Percentiles rank a stretch among this genome's conserved stretches.
These are phyloP conservation scores for Fusarium sp. DNA, from an alignment of 2,329 filamentous ascomycete species.

Conservation along the genomic window DNA sequence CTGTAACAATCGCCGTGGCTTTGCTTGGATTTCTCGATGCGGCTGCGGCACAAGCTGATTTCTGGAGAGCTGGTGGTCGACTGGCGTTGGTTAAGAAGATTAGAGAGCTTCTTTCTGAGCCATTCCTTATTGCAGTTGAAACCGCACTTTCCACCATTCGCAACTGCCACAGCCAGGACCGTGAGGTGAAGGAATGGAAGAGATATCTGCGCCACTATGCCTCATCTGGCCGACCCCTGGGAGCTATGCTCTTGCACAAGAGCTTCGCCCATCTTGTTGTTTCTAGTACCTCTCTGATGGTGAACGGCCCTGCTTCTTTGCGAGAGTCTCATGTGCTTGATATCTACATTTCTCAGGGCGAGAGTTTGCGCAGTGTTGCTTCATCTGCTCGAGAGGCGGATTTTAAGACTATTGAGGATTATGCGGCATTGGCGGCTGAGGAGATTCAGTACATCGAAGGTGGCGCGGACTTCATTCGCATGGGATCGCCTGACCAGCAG, in stretches of 20 bases:
- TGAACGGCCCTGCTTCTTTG: slow-evolving; percentile 70
- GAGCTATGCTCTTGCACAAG: slow-evolving; percentile 90
- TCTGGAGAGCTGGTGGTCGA: slow-evolving; percentile 83
- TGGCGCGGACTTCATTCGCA: slow-evolving; percentile 83
- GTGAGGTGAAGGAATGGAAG: slow-evolving; percentile 84
- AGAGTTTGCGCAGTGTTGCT: slow-evolving; percentile 53
- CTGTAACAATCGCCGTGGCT: slow-evolving; percentile 82
- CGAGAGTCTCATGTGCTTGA: slow-evolving; percentile 76
- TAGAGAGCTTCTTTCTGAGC: slow-evolving; percentile 80
- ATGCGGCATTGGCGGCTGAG: slow-evolving; percentile 79
- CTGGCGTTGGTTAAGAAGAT: slow-evolving; percentile 78
- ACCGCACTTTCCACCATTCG: slow-evolving; percentile 90
- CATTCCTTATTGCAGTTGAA: slow-evolving; percentile 87
- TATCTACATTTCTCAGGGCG: slow-evolving; percentile 71
- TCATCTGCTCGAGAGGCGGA: slow-evolving; percentile 60
- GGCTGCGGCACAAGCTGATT: slow-evolving; percentile 78
- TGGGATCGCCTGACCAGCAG: slow-evolving; percentile 89
- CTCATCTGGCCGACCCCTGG: slow-evolving; percentile 80
- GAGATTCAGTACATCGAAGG: slow-evolving; percentile 90
- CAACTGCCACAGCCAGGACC: slow-evolving; percentile 75
- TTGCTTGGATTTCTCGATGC: slow-evolving; percentile 92
- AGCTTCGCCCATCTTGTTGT: slow-evolving; percentile 89
- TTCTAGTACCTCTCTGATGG: slow-evolving; percentile 78
- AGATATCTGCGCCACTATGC: slow-evolving; percentile 86
- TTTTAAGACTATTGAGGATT: slow-evolving; percentile 67